phyloP scores from a whole-genome alignment of 208 protist species.

The Trypanosoma rangeli region DNA sequence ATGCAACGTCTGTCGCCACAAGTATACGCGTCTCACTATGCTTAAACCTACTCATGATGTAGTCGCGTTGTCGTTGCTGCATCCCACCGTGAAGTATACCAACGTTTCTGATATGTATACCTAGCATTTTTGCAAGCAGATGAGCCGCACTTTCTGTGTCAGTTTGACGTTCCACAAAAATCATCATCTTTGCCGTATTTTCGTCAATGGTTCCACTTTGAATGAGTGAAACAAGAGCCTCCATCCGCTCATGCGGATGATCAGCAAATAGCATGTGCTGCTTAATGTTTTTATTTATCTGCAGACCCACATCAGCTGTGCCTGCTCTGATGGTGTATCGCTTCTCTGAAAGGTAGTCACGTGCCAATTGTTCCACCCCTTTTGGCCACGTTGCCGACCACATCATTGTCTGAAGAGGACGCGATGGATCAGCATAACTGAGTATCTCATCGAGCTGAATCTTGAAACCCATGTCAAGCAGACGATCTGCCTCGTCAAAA shows the following conservation, averaged over 20 bases:
- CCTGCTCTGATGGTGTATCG: conserved; percentile 88
- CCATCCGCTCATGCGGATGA: conserved; percentile 57
- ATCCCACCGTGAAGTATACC: conserved; percentile 95
- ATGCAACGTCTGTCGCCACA: conserved; percentile 94
- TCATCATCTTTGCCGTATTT: conserved; percentile 84
- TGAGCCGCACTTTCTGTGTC: conserved; percentile 75
- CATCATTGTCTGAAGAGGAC: conserved; percentile 94
- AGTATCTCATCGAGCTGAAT: conserved; percentile 96
- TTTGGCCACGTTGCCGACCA: conserved; percentile 96
- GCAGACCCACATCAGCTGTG: conserved; percentile 73
- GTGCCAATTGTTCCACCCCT: conserved; percentile 77
- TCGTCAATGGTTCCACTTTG: conserved; percentile 83
- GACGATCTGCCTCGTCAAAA: conserved; percentile 99
- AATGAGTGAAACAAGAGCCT: conserved; percentile 68
- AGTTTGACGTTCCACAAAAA: conserved; percentile 92
- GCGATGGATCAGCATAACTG: conserved; percentile 47
- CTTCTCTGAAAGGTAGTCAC: conserved; percentile 80
- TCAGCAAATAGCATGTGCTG: conserved; percentile 74
- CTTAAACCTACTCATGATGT: conserved; percentile 91
- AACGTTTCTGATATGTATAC: conserved; percentile 69
- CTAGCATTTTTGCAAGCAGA: conserved; percentile 60
- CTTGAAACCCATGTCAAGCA: conserved; percentile 94
- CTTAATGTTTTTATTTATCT: conserved; percentile 86
- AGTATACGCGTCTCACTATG: conserved; percentile 83
- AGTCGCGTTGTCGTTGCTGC: conserved; percentile 87